phyloP scores from a whole-genome alignment of 352 stramenopile species.

The Globisporangium uncinulatum region DNA sequence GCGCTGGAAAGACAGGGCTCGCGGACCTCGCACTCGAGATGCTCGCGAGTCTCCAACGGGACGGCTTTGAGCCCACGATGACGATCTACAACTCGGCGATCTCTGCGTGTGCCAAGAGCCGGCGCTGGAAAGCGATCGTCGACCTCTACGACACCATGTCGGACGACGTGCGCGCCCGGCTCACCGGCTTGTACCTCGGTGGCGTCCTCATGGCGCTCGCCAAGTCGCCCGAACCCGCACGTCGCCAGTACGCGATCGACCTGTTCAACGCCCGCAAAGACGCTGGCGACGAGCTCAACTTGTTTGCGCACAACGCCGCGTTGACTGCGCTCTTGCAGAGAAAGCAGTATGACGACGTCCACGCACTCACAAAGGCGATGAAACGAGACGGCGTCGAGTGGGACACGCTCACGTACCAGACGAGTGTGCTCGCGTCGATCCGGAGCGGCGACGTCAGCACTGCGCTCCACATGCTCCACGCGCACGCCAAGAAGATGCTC shows the following conservation, averaged over 20 bases:
- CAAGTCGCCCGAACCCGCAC: constrained; percentile 38
- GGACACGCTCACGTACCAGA: constrained; percentile 66
- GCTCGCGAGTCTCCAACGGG: constrained; percentile 39
- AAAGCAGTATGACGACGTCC: constrained; percentile 49
- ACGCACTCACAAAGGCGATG: constrained; percentile 51
- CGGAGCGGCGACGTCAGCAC: constrained; percentile 49
- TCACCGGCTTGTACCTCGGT: constrained; percentile 53
- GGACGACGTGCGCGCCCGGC: constrained; percentile 20
- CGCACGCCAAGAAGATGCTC: constrained; percentile 63
- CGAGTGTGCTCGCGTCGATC: constrained; percentile 58
- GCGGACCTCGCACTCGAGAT: constrained; percentile 64
- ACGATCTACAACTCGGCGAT: constrained; percentile 83
- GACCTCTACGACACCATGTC: constrained; percentile 59
- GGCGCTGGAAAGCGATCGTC: constrained; percentile 64
- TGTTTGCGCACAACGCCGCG: constrained; percentile 70
- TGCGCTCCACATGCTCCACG: constrained; percentile 59
- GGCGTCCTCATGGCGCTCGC: constrained; percentile 72
- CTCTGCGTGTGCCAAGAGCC: constrained; percentile 67
- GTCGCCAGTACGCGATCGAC: constrained; percentile 30
- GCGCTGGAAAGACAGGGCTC: constrained; percentile 65
- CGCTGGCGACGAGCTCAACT: constrained; percentile 36
- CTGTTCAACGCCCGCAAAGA: constrained; percentile 53
- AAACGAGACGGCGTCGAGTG: constrained; percentile 52
- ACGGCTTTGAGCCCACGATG: constrained; percentile 49
- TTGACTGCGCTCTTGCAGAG: constrained; percentile 51